phyloP scores from a whole-genome alignment of 805 yeast genomes.

The Teunomyces aglyptinius region DNA sequence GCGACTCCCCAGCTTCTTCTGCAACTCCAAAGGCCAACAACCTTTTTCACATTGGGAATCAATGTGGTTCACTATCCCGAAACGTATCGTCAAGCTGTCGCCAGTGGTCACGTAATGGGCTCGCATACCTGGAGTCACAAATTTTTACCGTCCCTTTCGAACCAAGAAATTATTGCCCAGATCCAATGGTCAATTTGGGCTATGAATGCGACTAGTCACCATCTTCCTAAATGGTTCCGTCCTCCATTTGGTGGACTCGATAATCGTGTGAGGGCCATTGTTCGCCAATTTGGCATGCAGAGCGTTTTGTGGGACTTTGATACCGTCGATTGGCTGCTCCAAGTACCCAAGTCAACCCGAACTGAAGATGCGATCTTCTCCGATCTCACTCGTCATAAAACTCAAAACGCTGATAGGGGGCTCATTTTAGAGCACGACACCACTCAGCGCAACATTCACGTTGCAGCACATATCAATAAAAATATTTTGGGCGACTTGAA shows the following conservation, averaged over 20 bases:
- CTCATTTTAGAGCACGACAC: slow-evolving; percentile 88
- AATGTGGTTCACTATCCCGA: slow-evolving; percentile 79
- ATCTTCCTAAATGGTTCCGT: slow-evolving; percentile 88
- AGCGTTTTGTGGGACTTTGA: slow-evolving; percentile 91
- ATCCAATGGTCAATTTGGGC: slow-evolving; percentile 97
- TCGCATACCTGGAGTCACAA: slow-evolving; percentile 94
- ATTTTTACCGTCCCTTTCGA: slow-evolving; percentile 71
- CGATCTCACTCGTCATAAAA: slow-evolving; percentile 57
- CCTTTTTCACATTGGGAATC: slow-evolving; percentile 84
- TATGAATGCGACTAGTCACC: slow-evolving; percentile 88
- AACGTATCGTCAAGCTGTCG: slow-evolving; percentile 54
- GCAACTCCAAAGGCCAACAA: slow-evolving; percentile 53
- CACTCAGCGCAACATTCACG: slow-evolving; percentile 59
- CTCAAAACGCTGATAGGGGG: slow-evolving; percentile 42
- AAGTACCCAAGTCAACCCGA: slow-evolving; percentile 32
- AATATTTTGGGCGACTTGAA: slow-evolving; percentile 50
- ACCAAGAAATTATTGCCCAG: slow-evolving; percentile 84
- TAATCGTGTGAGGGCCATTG: slow-evolving; percentile 75
- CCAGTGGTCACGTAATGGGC: slow-evolving; percentile 74
- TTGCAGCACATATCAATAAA: slow-evolving; percentile 55
- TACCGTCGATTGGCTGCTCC: slow-evolving; percentile 85
- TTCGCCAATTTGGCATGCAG: slow-evolving; percentile 82
- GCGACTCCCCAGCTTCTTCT: slow-evolving; percentile 61
- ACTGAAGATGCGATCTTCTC: slow-evolving; percentile 51
- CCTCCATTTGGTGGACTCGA: slow-evolving; percentile 98